Evolutionary conservation across 768 basidiomycete species (phyloP), one percentile per base, ranked within the genome.

Genomic region (Holtermannia corniformis): DNA sequence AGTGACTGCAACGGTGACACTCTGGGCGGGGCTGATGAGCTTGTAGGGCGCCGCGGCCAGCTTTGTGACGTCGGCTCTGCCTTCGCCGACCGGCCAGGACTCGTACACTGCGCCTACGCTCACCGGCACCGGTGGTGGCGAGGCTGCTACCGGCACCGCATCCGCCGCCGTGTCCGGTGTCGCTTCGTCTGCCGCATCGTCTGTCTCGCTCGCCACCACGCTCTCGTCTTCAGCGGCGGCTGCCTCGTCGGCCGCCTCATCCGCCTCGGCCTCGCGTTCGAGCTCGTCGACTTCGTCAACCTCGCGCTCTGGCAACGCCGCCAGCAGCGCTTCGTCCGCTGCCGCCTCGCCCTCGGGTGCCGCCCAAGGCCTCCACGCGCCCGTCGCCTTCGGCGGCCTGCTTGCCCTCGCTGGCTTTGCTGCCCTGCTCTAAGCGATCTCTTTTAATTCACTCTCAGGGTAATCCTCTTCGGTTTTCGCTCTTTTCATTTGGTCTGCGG

Each of bases 61-160:
- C 26, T 62, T 65, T 61, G 56, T 55, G n/a, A 63, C 64, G 44
- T 13, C 19, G 12, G 42, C 61, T 26, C 47, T 64, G n/a, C 61
- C 69, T 32, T 50, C 58, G 5, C 58, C 63, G 13, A 58, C 63
- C 44, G 47, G 37, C 23, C 49, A 45, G 59, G 64, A 44, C 44
- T 28, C 22, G 25, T 72, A 72, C 60, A 26, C 40, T 22, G 63
- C 66, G 43, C 65, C 67, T 25, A 47, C 60, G 13, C 50, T 71
- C 41, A 69, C 67, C 42, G 67, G 62, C 20, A 60, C 54, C 23
- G 65, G 65, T 32, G 65, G 65, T 52, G 65, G 65, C 48, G 59
- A 32, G 41, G 65, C 65, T 27, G 65, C 61, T 40, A 60, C 63
- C 26, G 65, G 61, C 42, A 53, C 47, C 25, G 49, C 47, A 25